These are phyloP conservation scores for Coffea canephora DNA, from an alignment of 257 asterid genomes.

Conservation along the genomic window DNA sequence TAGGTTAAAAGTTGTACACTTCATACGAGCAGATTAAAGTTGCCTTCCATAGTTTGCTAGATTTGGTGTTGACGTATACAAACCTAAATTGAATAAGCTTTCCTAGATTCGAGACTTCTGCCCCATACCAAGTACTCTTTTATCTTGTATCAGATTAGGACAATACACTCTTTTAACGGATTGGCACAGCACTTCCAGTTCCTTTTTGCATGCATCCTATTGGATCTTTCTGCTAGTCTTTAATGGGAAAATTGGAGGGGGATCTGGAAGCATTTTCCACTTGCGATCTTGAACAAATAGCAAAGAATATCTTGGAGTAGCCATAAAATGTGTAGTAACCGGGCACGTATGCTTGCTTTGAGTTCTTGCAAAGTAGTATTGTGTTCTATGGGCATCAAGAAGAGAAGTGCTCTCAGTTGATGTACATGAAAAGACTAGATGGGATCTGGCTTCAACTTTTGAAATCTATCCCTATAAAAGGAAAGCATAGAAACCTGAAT, in stretches of 20 bases:
- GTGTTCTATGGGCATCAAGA: background rate
- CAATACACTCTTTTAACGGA: conserved; percentile 20
- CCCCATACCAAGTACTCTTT: conserved; percentile 22
- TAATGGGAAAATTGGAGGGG: background rate
- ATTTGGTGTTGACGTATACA: conserved; percentile 19
- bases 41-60: conserved; percentile 17
- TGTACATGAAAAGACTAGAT: background rate
- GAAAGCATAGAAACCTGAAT: background rate
- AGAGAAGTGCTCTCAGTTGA: background rate
- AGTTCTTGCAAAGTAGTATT: background rate
- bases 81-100: conserved; percentile 19
- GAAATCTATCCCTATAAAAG: background rate
- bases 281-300: background rate
- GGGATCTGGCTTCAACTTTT: background rate
- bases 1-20: conserved; percentile 15
- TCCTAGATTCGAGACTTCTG: conserved; percentile 23
- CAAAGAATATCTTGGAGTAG: background rate
- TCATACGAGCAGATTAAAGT: conserved; percentile 28
- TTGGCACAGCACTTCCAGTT: conserved; percentile 11
- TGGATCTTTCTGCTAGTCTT: conserved; percentile 10
- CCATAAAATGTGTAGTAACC: too few relatives aligned
- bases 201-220: conserved; percentile 1
- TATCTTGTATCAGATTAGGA: conserved; percentile 3
- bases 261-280: background rate
- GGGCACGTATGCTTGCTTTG: background rate